A percentile compares a stretch with the other conserved stretches of the same genome.
These are phyloP conservation scores for Cyberlindnera amylophila DNA, from an alignment of 805 yeast genomes.

Conservation along the genomic window DNA sequence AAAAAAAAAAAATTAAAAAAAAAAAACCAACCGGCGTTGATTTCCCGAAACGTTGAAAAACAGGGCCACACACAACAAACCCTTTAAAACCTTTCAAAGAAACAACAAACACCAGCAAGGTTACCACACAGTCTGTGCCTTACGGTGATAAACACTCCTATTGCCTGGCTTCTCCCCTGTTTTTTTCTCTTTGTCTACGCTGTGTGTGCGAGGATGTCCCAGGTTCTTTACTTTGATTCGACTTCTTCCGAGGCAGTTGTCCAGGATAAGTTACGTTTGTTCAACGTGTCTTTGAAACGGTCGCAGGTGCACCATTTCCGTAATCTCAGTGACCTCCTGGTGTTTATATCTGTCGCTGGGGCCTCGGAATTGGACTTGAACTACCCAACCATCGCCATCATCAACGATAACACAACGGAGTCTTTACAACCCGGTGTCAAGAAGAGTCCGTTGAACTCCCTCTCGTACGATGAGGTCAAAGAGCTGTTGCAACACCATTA, in stretches of 20 bases:
- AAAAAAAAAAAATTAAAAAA: too few species aligned
- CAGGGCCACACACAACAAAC: too few species aligned
- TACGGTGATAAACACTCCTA: too few species aligned
- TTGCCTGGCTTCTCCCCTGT: too few species aligned
- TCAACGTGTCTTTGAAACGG: conserved; percentile 13
- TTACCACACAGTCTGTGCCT: too few species aligned
- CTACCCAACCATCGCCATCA: conserved; percentile 24
- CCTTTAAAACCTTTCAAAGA: too few species aligned
- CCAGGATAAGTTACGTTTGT: conserved; percentile 14
- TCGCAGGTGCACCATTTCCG: conserved; percentile 12
- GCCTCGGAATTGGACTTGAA: conserved; percentile 27
- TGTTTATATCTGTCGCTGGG: conserved; percentile 21
- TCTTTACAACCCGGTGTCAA: too few species aligned
- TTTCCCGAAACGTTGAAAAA: too few species aligned
- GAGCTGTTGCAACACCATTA: conserved; percentile 20
- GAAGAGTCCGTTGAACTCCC: conserved; percentile 15
- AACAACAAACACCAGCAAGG: too few species aligned
- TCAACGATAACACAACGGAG: conserved; percentile 20
- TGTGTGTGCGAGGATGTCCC: too few species aligned
- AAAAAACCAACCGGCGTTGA: too few species aligned
- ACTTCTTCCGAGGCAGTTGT: conserved; percentile 8
- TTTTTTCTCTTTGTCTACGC: too few species aligned
- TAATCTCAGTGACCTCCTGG: conserved; percentile 15
- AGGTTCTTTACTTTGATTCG: conserved; percentile 22
- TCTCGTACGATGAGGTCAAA: conserved; percentile 11